Percentiles rank a stretch among this genome's conserved stretches.
phyloP scores from a whole-genome alignment of 2,329 filamentous ascomycete species.

The Uncinocarpus reesii region DNA sequence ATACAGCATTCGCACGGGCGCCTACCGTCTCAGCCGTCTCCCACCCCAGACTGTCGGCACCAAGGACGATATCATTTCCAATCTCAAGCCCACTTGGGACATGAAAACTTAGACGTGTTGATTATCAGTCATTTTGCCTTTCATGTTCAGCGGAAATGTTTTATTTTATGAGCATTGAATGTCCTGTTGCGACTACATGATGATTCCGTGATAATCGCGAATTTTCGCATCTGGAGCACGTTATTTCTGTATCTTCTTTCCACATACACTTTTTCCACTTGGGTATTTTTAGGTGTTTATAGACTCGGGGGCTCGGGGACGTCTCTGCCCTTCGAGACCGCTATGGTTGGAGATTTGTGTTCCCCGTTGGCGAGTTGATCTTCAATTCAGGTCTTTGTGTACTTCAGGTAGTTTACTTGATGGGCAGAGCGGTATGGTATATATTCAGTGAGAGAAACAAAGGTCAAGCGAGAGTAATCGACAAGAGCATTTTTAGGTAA shows the following conservation, averaged over 20 bases:
- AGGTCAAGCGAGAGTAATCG: too few relatives aligned
- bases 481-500: too few relatives aligned
- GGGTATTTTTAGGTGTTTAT: conserved; percentile 1
- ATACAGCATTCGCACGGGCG: conserved; percentile 65
- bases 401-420: too few relatives aligned
- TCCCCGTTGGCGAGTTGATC: background rate
- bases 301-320: background rate
- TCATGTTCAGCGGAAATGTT: conserved; percentile 1
- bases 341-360: background rate
- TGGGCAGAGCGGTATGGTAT: background rate
- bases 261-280: background rate
- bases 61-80: conserved; percentile 52
- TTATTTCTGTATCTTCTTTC: background rate
- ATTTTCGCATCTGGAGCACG: background rate
- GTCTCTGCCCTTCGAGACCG: background rate
- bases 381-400: background rate
- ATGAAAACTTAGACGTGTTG: conserved; percentile 25
- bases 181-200: background rate
- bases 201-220: conserved; percentile 5
- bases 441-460: background rate
- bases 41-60: conserved; percentile 75
- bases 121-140: background rate
- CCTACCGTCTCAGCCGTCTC: conserved; percentile 75
- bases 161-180: conserved; percentile 10
- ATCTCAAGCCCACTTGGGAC: conserved; percentile 49